Base-by-base conservation (phyloP, 2,329 filamentous ascomycete species). In the Ampelomyces quisqualis region DNA sequence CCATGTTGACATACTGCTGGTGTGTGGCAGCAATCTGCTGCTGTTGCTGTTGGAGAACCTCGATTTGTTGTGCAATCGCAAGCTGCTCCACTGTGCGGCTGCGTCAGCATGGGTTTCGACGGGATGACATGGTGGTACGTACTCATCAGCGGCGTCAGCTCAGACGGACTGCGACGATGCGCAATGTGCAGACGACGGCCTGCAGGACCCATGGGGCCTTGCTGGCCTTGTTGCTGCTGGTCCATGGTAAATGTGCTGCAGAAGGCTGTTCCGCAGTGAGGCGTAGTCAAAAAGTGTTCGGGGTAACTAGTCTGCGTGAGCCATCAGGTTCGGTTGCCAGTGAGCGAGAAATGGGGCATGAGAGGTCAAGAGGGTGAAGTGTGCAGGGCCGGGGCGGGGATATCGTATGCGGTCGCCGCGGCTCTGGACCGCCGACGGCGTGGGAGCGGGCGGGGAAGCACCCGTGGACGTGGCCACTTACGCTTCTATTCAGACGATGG, bases 1-100 rank as follows among this genome's bases (percentile, higher is more conserved):
- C 89, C 87, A 96, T 90, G 70, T 93, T 95, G 62, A 95, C 86
- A 76, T 95, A 96, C 73, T 97, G 91, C 73, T 96, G 90, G 65
- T 96, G 90, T 52, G 89, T 93, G 59, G 89, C 89, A 73, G 94
- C 88, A 65, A 97, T 94, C 69, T 96, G 90, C 71, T 97, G 90
- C 70, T 97, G 93, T 70, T 97, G 93, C 70, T 95, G 90, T 75
- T 97, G 91, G 64, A 97, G 79, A 67, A 94, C 80, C 73, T 97
- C 91, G 65, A 97, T 96, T 74, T 97, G 91, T 76, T 96, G 91
- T 75, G 95, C 90, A 68, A 97, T 90, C 67, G 89, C 89, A 67
- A 95, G 82, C 80, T 96, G 90, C 77, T 96, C 91, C 88, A 96
- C 90, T 95, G 60, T 34, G 49, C 20, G 27, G 15, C 19, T 28